These are phyloP conservation scores for Panicum hallii DNA, from an alignment of 202 grass and related monocot genomes.

Conservation along the genomic window DNA sequence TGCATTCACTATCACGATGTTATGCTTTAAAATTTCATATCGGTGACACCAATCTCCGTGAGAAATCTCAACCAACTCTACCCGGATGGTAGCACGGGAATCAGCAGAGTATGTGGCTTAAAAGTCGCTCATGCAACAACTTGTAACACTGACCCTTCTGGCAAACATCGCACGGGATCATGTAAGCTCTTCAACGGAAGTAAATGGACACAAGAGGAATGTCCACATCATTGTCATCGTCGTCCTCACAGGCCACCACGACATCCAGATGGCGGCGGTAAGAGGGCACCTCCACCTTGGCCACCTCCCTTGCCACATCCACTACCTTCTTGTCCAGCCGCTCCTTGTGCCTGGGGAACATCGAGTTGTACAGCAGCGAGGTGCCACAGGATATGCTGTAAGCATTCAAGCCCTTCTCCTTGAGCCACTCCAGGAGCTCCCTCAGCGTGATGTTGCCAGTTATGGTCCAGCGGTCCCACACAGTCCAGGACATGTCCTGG, in stretches of 20 bases:
- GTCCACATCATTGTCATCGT: conserved; percentile 83
- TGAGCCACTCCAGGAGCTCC: conserved; percentile 86
- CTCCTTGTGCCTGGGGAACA: conserved; percentile 94
- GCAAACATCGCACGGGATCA: not conserved
- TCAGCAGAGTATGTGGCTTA: not conserved
- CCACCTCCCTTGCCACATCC: conserved; percentile 75
- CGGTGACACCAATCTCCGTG: conserved; percentile 24
- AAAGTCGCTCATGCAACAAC: not conserved
- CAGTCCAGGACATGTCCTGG: conserved; percentile 75
- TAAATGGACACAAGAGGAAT: conserved; percentile 85
- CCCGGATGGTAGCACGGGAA: conserved; percentile 16
- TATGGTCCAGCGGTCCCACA: conserved; percentile 93
- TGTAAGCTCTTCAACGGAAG: conserved; percentile 58
- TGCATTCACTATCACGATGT: conserved; percentile 3
- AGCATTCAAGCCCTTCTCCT: conserved; percentile 73
- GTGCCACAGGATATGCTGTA: conserved; percentile 94
- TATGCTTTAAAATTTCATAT: conserved; percentile 7
- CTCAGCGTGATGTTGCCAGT: conserved; percentile 74
- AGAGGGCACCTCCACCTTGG: conserved; percentile 78
- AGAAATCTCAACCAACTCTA: conserved; percentile 25
- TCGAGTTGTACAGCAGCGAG: conserved; percentile 89
- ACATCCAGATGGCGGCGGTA: conserved; percentile 81
- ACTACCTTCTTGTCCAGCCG: conserved; percentile 75
- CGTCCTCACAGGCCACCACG: conserved; percentile 86
- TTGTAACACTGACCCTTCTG: not conserved